These are phyloP conservation scores for Leccinum incarnatum DNA, from an alignment of 768 basidiomycete genomes.

Conservation along the genomic window DNA sequence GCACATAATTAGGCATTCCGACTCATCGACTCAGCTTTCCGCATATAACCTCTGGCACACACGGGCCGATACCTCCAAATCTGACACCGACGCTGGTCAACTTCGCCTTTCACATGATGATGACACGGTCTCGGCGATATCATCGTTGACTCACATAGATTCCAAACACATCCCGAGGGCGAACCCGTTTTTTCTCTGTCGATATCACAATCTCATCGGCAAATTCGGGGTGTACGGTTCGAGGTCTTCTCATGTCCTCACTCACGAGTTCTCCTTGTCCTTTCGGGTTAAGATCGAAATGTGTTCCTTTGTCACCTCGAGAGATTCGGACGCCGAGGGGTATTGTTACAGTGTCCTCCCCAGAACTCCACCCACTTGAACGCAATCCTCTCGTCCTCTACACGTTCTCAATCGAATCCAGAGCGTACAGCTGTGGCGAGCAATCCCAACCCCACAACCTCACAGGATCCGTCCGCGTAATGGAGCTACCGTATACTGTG, in stretches of 20 bases:
- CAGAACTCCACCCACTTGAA: background rate
- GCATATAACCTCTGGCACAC: background rate
- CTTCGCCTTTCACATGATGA: constrained; percentile 21
- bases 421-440: constrained; percentile 10
- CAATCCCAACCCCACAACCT: constrained; percentile 9
- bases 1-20: constrained; percentile 22
- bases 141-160: constrained; percentile 9
- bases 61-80: too few relatives aligned
- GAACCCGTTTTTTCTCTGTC: constrained; percentile 13
- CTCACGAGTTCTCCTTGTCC: constrained; percentile 12
- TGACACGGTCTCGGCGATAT: constrained; percentile 10
- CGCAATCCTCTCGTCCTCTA: constrained; percentile 4
- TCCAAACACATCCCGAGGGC: constrained; percentile 1
- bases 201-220: constrained; percentile 14
- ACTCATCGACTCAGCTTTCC: background rate
- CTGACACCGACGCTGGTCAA: background rate
- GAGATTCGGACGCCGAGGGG: constrained; percentile 17
- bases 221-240: background rate
- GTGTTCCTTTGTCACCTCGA: constrained; percentile 10
- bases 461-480: constrained; percentile 7
- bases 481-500: background rate
- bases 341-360: constrained; percentile 7
- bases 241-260: background rate
- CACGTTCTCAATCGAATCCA: constrained; percentile 10
- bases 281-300: constrained; percentile 6